These are phyloP conservation scores for Neofusicoccum laricinum DNA, from an alignment of 2,329 filamentous ascomycete genomes.

Conservation along the genomic window DNA sequence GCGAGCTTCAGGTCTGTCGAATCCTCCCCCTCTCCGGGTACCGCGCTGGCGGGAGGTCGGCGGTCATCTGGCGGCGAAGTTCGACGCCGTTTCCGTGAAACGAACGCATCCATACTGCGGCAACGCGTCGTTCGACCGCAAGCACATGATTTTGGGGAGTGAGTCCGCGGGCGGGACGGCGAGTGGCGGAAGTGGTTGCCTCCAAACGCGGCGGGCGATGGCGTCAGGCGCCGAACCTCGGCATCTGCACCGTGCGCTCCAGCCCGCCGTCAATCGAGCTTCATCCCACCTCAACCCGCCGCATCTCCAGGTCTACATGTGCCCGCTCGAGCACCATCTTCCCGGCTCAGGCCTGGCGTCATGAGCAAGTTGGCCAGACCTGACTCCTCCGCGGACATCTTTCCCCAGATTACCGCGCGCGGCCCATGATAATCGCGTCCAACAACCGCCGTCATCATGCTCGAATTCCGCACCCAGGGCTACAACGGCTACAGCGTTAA, in stretches of 20 bases:
- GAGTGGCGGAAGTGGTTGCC: not conserved
- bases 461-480: conserved; percentile 89
- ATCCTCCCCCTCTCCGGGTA: conserved; percentile 55
- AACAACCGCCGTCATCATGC: conserved; percentile 56
- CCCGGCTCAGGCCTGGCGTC: conserved; percentile 2
- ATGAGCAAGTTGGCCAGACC: conserved; percentile 1
- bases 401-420: not conserved
- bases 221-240: conserved; percentile 15
- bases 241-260: conserved; percentile 4
- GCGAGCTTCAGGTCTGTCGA: conserved; percentile 89
- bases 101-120: conserved; percentile 36
- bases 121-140: not conserved
- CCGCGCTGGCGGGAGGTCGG: not conserved
- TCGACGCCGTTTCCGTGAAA: conserved; percentile 36
- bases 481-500: conserved; percentile 97
- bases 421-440: not conserved
- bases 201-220: not conserved
- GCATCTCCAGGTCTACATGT: conserved; percentile 4
- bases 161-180: not conserved
- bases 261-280: not conserved
- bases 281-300: not conserved
- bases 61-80: conserved; percentile 16
- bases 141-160: not conserved
- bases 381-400: not conserved
- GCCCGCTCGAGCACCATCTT: not conserved